Percentiles rank a stretch among this genome's conserved stretches.
Evolutionary conservation across 129 eudicot genomes (phyloP).

Genomic region (Helichrysum umbraculigerum): DNA sequence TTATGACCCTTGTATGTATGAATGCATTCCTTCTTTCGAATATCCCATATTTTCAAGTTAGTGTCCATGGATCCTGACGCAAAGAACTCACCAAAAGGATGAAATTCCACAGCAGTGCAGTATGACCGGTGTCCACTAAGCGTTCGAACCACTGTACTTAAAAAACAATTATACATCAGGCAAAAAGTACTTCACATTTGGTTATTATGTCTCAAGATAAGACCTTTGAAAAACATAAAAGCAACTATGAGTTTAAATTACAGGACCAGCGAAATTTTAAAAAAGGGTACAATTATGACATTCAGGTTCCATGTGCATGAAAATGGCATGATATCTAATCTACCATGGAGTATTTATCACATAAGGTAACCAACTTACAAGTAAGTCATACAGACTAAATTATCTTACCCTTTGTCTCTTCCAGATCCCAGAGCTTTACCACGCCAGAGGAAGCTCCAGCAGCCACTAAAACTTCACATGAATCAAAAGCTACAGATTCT

Average conservation of each 20-base stretch:
- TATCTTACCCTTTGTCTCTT: constrained; percentile 80
- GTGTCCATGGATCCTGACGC: constrained; percentile 98
- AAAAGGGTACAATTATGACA: background rate
- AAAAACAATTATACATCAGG: constrained; percentile 29
- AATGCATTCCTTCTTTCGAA: constrained; percentile 86
- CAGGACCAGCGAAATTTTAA: background rate
- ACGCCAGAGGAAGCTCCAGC: constrained; percentile 96
- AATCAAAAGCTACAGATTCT: constrained; percentile 87
- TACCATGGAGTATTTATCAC: background rate
- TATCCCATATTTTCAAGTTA: constrained; percentile 89
- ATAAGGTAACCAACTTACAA: background rate
- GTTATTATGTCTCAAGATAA: background rate
- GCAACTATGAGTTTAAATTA: background rate
- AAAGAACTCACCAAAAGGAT: constrained; percentile 92
- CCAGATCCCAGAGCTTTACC: constrained; percentile 84
- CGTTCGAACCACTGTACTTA: constrained; percentile 76
- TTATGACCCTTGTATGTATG: constrained; percentile 92
- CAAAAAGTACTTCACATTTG: background rate
- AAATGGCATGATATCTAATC: background rate
- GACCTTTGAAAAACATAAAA: background rate
- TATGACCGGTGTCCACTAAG: constrained; percentile 83
- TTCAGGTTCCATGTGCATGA: background rate
- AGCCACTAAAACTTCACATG: constrained; percentile 73
- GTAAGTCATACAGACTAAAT: background rate
- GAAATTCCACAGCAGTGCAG: constrained; percentile 83